Percentiles rank a stretch among this genome's conserved stretches.
These are phyloP conservation scores for Pinus tabuliformis DNA, from an alignment of 75 land plant genomes.

Conservation along the genomic window DNA sequence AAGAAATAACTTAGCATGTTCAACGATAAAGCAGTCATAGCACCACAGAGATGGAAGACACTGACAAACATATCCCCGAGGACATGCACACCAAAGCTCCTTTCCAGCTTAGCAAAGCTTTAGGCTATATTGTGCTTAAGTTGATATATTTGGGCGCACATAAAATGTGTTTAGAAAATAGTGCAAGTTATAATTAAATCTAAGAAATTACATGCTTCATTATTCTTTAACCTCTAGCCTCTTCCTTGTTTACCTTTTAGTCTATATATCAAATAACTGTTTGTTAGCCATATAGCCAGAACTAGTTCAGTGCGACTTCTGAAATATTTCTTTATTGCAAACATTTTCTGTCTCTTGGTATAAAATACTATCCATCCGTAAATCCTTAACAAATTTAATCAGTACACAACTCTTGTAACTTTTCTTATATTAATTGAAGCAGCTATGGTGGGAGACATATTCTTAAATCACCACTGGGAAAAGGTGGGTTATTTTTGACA, in stretches of 20 bases:
- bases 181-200: background rate
- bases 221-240: background rate
- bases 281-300: background rate
- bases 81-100: background rate
- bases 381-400: background rate
- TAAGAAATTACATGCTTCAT: background rate
- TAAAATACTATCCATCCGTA: background rate
- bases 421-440: conserved; percentile 57
- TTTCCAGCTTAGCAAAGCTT: background rate
- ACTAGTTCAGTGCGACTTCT: background rate
- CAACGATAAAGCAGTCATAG: background rate
- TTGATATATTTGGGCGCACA: background rate
- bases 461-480: conserved; percentile 67
- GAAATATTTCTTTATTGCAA: background rate
- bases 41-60: background rate
- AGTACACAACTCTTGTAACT: conserved; percentile 60
- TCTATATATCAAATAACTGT: background rate
- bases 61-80: background rate
- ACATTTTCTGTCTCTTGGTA: background rate
- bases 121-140: background rate
- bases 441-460: conserved; percentile 53
- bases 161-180: background rate
- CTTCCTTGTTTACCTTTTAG: background rate
- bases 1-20: background rate
- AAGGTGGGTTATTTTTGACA: conserved; percentile 32